These are phyloP conservation scores for Stevia rebaudiana DNA, from an alignment of 140 eudicot species.

Conservation along the genomic window DNA sequence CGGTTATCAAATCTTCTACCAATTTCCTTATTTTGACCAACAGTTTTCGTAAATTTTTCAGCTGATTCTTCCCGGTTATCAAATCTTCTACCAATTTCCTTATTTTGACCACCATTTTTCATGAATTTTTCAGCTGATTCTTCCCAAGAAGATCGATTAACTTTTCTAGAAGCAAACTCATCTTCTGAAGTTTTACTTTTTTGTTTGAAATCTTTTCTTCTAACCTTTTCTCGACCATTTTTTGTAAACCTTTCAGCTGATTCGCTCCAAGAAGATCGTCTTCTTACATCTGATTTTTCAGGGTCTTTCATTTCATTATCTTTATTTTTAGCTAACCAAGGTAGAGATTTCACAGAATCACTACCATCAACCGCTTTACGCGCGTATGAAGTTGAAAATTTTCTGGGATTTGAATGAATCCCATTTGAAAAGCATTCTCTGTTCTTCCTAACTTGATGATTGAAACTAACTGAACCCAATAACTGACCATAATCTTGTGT, in stretches of 20 bases:
- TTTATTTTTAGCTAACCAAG: slow-evolving; percentile 63
- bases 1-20: slow-evolving; percentile 28
- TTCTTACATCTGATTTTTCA: slow-evolving; percentile 26
- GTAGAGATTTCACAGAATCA: slow-evolving; percentile 37
- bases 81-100: slow-evolving; percentile 27
- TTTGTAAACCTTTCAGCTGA: slow-evolving; percentile 58
- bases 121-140: slow-evolving; percentile 61
- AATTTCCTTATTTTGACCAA: slow-evolving; percentile 28
- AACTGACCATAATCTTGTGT: slow-evolving; percentile 9
- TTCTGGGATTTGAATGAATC: slow-evolving; percentile 27
- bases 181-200: slow-evolving; percentile 24
- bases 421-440: slow-evolving; percentile 27
- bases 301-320: slow-evolving; percentile 25
- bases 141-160: slow-evolving; percentile 73
- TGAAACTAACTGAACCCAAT: slow-evolving; percentile 13
- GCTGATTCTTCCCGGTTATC: slow-evolving; percentile 75
- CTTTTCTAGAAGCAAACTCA: slow-evolving; percentile 34
- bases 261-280: slow-evolving; percentile 64
- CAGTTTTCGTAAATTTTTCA: slow-evolving; percentile 41
- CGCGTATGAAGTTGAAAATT: slow-evolving; percentile 40
- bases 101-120: slow-evolving; percentile 31
- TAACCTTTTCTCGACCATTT: slow-evolving; percentile 30
- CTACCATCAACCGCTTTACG: slow-evolving; percentile 31
- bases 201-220: slow-evolving; percentile 27
- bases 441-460: slow-evolving; percentile 7